Conservation (phyloP, 2,329 filamentous ascomycete genomes). For the Falciphora oryzae region DNA sequence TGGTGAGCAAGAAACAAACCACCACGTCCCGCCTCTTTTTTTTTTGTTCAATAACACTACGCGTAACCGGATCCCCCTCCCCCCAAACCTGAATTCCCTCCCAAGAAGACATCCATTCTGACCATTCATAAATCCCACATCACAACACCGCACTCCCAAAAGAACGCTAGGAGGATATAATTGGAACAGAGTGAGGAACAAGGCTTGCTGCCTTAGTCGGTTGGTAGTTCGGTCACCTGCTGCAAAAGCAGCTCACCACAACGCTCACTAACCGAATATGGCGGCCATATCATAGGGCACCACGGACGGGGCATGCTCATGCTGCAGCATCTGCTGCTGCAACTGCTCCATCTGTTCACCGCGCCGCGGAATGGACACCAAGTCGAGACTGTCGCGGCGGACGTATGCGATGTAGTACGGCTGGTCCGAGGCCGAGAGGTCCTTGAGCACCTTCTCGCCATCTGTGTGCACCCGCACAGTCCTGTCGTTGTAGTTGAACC, state of each 20-base stretch:
- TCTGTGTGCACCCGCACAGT: slow-evolving; percentile 65
- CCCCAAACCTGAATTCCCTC: not conserved
- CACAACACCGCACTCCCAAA: not conserved
- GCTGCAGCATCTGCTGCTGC: slow-evolving; percentile 2
- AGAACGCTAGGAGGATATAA: not conserved
- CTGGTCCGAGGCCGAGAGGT: slow-evolving; percentile 63
- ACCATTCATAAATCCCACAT: not conserved
- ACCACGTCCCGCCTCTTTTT: not conserved
- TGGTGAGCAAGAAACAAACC: not conserved
- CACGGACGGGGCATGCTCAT: not conserved
- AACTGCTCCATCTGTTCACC: not conserved
- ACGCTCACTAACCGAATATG: not conserved
- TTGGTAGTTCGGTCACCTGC: too few relatives aligned
- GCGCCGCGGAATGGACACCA: slow-evolving; percentile 7
- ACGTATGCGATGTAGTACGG: slow-evolving; percentile 43
- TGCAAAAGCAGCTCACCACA: not conserved
- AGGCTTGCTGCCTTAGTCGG: too few relatives aligned
- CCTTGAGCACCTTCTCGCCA: slow-evolving; percentile 61
- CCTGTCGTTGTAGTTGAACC: slow-evolving; percentile 93
- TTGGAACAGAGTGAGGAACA: not conserved
- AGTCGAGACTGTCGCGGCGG: slow-evolving; percentile 13
- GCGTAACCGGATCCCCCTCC: too few relatives aligned
- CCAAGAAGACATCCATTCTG: not conserved
- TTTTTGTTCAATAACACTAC: not conserved
- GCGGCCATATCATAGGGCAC: not conserved